These are phyloP conservation scores for Boletus smithii DNA, from an alignment of 1,284 basidiomycete genomes.

Conservation along the genomic window DNA sequence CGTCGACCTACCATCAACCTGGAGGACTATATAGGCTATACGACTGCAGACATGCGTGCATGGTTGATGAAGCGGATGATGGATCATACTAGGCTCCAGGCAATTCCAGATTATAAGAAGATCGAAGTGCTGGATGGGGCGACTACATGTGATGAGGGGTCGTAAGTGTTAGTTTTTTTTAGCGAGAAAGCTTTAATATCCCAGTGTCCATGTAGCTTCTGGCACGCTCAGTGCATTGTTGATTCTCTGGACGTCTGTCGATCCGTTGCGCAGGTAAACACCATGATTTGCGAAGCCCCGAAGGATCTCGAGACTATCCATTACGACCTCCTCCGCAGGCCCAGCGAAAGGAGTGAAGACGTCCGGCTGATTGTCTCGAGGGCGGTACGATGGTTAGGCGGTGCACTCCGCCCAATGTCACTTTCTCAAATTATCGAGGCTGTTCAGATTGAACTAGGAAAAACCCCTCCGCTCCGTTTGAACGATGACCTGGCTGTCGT, in stretches of 20 bases:
- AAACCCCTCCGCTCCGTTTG: constrained; percentile 18
- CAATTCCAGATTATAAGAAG: constrained; percentile 26
- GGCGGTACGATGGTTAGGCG: constrained; percentile 26
- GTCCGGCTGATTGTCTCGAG: constrained; percentile 27
- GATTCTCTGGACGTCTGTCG: constrained; percentile 28
- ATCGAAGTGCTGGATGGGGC: constrained; percentile 23
- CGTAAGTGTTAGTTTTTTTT: constrained; percentile 16
- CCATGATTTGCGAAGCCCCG: constrained; percentile 19
- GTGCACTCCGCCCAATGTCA: constrained; percentile 30
- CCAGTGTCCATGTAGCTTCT: constrained; percentile 20
- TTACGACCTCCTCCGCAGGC: constrained; percentile 22
- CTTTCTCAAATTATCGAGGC: constrained; percentile 31
- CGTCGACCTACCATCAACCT: constrained; percentile 21
- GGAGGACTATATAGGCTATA: constrained; percentile 23
- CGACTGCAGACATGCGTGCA: constrained; percentile 22
- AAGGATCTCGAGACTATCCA: constrained; percentile 23
- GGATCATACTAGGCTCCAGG: constrained; percentile 21
- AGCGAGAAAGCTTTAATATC: background rate
- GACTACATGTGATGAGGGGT: constrained; percentile 16
- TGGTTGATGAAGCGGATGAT: constrained; percentile 30
- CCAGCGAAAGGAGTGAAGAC: constrained; percentile 27
- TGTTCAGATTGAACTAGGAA: constrained; percentile 30
- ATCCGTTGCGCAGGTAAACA: constrained; percentile 26
- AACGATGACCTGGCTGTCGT: constrained; percentile 30
- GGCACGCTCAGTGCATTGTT: constrained; percentile 28